Evolutionary conservation across 1,139 yeast genomes (phyloP).

Genomic region (Arxiozyma telluris): DNA sequence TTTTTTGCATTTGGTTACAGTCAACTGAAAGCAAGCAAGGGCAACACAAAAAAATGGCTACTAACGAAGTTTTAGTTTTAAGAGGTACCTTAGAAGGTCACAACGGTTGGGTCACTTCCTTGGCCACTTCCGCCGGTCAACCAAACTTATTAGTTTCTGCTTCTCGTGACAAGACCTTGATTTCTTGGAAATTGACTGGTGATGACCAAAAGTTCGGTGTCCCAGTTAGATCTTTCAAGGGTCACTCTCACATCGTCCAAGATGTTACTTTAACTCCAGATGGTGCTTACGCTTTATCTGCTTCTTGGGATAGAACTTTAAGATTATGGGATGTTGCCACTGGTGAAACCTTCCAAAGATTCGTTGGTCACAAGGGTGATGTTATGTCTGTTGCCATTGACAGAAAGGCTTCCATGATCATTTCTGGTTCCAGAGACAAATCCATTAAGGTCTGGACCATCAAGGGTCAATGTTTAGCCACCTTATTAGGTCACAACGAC

Average conservation of each 20-base stretch:
- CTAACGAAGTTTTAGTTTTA: constrained; percentile 88
- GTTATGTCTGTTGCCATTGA: constrained; percentile 96
- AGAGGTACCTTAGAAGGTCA: constrained; percentile 98
- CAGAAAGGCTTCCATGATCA: constrained; percentile 95
- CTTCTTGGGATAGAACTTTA: constrained; percentile 99
- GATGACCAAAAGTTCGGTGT: constrained; percentile 97
- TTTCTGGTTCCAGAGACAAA: constrained; percentile 98
- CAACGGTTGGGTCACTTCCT: constrained; percentile 95
- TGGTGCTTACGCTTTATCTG: constrained; percentile 97
- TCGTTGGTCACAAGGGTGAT: constrained; percentile 97
- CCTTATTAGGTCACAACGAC: constrained; percentile 91
- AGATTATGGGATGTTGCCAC: constrained; percentile 97
- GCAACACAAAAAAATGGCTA: constrained; percentile 36
- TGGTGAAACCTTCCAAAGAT: constrained; percentile 92
- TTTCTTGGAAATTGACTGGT: constrained; percentile 98
- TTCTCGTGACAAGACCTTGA: constrained; percentile 97
- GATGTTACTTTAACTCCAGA: constrained; percentile 98
- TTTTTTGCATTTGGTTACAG: no score
- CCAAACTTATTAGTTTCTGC: constrained; percentile 98
- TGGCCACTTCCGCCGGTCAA: constrained; percentile 97
- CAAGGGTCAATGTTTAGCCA: constrained; percentile 95
- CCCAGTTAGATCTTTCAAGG: constrained; percentile 94
- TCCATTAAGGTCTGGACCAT: constrained; percentile 99
- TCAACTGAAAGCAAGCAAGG: constrained; percentile 1
- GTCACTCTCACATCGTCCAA: constrained; percentile 99